These are phyloP conservation scores for Ceratocystiopsis minuta DNA, from an alignment of 2,329 filamentous ascomycete species.

Conservation along the genomic window DNA sequence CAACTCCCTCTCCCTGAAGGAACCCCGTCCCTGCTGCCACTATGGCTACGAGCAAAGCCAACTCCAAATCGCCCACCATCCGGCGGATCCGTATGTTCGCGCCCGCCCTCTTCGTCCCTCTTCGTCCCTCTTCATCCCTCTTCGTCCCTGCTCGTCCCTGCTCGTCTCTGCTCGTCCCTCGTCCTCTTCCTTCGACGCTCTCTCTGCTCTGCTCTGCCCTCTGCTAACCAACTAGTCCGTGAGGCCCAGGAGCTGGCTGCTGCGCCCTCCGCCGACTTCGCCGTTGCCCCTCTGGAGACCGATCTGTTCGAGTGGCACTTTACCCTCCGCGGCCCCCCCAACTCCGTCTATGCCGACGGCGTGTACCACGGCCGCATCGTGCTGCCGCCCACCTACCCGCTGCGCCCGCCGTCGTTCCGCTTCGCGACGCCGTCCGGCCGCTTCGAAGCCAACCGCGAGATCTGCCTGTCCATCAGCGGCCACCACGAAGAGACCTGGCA, in stretches of 20 bases:
- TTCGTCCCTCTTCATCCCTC: slow-evolving; percentile 12
- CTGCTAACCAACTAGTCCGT: slow-evolving; percentile 40
- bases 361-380: slow-evolving; percentile 94
- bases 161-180: slow-evolving; percentile 10
- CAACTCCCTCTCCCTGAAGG: no score
- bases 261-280: slow-evolving; percentile 68
- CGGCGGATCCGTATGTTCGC: slow-evolving; percentile 51
- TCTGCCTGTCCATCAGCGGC: slow-evolving; percentile 82
- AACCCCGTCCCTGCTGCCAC: no score
- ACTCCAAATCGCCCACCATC: slow-evolving; percentile 67
- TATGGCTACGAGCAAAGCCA: slow-evolving; percentile 34
- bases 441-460: slow-evolving; percentile 93
- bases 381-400: slow-evolving; percentile 73
- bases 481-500: slow-evolving; percentile 99
- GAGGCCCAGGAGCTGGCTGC: slow-evolving; percentile 76
- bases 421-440: slow-evolving; percentile 83
- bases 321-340: slow-evolving; percentile 76
- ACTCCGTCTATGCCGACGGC: slow-evolving; percentile 59
- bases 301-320: slow-evolving; percentile 99
- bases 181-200: slow-evolving; percentile 14
- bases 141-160: neutral
- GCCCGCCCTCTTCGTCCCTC: slow-evolving; percentile 1
- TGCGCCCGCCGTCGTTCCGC: slow-evolving; percentile 86
- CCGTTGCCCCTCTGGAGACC: slow-evolving; percentile 65
- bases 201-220: no score